Conservation (phyloP, 208 protist species). For the Dictyostelium gargantuum region DNA sequence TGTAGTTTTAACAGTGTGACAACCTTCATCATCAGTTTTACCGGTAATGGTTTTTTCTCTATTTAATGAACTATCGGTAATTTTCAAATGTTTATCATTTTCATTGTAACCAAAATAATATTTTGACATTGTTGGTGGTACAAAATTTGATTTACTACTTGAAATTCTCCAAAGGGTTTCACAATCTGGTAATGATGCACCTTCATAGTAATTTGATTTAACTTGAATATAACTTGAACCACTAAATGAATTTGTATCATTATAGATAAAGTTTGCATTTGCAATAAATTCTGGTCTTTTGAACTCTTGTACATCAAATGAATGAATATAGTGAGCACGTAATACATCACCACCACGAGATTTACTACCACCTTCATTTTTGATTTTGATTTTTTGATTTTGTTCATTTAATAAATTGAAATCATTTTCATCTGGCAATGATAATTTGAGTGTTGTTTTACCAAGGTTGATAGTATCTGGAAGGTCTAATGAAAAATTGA, state of each 20-base stretch:
- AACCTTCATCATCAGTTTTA: constrained; percentile 44
- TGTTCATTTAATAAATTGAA: not conserved
- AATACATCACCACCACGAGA: not conserved
- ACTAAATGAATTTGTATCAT: not conserved
- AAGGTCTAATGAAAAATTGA: constrained; percentile 14
- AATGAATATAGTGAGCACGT: not conserved
- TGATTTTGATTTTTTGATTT: not conserved
- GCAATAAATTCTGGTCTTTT: constrained; percentile 58
- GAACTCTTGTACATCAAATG: constrained; percentile 55
- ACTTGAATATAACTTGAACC: constrained; percentile 35
- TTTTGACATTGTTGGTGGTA: not conserved
- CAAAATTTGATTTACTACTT: not conserved
- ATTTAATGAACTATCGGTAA: not conserved
- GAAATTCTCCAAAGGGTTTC: constrained; percentile 6
- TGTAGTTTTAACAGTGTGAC: constrained; percentile 7
- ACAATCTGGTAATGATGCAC: constrained; percentile 7
- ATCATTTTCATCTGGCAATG: constrained; percentile 17
- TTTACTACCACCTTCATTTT: not conserved
- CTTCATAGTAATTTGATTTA: constrained; percentile 60
- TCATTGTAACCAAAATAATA: constrained; percentile 26
- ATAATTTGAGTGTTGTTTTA: not conserved
- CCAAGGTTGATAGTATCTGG: constrained; percentile 42
- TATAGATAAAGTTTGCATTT: not conserved
- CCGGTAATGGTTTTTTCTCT: not conserved
- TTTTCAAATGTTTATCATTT: not conserved